Evolutionary conservation across 192 early-diverging fungal genomes (phyloP).

Genomic region (Coemansia sp.): DNA sequence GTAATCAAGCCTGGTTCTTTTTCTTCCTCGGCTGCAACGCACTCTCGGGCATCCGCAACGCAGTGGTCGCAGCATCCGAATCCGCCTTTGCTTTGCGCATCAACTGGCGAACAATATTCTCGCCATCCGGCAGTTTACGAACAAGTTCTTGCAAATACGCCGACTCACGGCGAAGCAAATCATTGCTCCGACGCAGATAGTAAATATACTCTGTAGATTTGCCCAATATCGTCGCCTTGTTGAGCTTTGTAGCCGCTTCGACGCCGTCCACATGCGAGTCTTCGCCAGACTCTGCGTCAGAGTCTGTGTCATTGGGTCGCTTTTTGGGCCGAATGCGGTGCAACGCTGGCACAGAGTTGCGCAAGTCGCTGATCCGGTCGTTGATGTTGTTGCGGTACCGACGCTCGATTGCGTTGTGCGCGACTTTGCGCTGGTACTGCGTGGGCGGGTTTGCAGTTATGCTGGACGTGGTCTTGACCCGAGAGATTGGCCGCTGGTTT

Average conservation of each 20-base stretch:
- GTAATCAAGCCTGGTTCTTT: constrained; percentile 1
- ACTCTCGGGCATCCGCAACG: constrained; percentile 28
- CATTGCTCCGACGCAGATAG: constrained; percentile 45
- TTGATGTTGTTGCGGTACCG: constrained; percentile 97
- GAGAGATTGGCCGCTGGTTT: constrained; percentile 14
- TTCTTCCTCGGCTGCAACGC: constrained; percentile 26
- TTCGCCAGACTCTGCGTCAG: constrained; percentile 37
- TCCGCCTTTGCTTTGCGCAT: constrained; percentile 30
- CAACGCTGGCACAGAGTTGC: constrained; percentile 83
- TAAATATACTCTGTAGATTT: constrained; percentile 93
- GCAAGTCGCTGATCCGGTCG: constrained; percentile 87
- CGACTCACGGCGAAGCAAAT: constrained; percentile 44
- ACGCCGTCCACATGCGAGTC: constrained; percentile 74
- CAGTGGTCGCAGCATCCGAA: constrained; percentile 27
- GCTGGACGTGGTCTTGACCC: constrained; percentile 13
- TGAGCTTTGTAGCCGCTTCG: constrained; percentile 79
- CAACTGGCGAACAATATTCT: constrained; percentile 19
- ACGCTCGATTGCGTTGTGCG: constrained; percentile 94
- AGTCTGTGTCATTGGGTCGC: constrained; percentile 49
- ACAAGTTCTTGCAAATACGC: constrained; percentile 37
- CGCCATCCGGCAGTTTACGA: constrained; percentile 33
- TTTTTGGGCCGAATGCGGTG: constrained; percentile 46
- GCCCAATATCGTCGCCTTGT: constrained; percentile 91
- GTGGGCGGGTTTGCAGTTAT: constrained; percentile 1
- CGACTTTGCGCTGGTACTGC: constrained; percentile 80